Conservation (phyloP, 768 basidiomycete genomes). For the Phylloporus sp. region DNA sequence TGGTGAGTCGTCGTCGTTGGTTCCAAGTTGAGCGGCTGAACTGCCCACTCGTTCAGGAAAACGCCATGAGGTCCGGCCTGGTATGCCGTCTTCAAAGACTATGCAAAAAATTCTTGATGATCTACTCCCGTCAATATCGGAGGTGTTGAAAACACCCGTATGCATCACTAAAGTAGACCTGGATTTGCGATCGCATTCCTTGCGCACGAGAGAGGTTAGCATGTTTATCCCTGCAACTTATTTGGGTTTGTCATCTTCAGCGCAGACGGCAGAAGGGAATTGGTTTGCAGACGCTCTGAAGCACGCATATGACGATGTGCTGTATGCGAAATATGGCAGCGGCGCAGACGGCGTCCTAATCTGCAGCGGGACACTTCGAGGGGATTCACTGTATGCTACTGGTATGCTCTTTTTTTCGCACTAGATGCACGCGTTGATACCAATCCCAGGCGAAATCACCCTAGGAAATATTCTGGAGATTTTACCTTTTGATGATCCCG, state of each 20-base stretch:
- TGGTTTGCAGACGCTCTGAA: slow-evolving; percentile 84
- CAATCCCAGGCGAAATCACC: slow-evolving; percentile 58
- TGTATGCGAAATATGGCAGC: slow-evolving; percentile 52
- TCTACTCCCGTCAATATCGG: slow-evolving; percentile 64
- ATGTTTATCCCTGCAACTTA: background rate
- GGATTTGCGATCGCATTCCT: slow-evolving; percentile 69
- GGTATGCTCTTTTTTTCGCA: slow-evolving; percentile 38
- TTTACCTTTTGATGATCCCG: slow-evolving; percentile 82
- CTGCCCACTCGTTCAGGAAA: slow-evolving; percentile 44
- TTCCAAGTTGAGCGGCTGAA: background rate
- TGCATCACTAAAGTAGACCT: slow-evolving; percentile 66
- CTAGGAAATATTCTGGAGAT: slow-evolving; percentile 88
- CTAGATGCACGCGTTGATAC: background rate
- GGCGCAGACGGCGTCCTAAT: slow-evolving; percentile 81
- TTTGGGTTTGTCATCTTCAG: background rate
- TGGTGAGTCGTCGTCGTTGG: slow-evolving; percentile 38
- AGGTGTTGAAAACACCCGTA: slow-evolving; percentile 68
- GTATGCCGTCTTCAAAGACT: slow-evolving; percentile 49
- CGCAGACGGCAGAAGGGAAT: slow-evolving; percentile 65
- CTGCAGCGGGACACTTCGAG: slow-evolving; percentile 79
- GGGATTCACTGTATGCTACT: slow-evolving; percentile 81
- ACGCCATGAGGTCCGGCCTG: slow-evolving; percentile 57
- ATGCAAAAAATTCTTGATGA: slow-evolving; percentile 57
- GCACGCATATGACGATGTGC: slow-evolving; percentile 75
- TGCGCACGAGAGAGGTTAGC: slow-evolving; percentile 68